Evolutionary conservation across 192 early-diverging fungal genomes (phyloP).

Genomic region (Gigaspora rosea): DNA sequence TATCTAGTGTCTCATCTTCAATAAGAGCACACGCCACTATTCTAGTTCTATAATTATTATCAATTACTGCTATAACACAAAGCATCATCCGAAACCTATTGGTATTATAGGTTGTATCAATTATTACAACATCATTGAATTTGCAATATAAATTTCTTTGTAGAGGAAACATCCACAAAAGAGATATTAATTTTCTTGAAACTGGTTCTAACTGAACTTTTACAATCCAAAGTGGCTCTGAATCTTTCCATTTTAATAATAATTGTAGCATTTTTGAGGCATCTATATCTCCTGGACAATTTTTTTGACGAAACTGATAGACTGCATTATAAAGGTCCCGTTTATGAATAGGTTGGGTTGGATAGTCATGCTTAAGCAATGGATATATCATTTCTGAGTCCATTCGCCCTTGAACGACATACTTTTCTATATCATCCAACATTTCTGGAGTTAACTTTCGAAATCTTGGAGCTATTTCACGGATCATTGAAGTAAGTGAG

Average conservation of each 20-base stretch:
- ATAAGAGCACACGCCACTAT: neutral
- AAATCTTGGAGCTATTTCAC: neutral
- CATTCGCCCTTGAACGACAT: neutral
- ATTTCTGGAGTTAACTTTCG: neutral
- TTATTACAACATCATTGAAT: neutral
- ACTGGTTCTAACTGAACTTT: neutral
- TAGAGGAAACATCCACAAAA: neutral
- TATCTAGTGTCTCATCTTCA: neutral
- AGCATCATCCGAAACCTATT: neutral
- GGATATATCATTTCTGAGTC: neutral
- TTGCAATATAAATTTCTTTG: neutral
- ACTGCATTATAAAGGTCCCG: neutral
- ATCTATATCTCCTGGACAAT: neutral
- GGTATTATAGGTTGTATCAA: neutral
- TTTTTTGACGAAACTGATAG: neutral
- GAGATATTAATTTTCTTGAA: neutral
- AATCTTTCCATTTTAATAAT: neutral
- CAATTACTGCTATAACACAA: neutral
- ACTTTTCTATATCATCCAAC: neutral
- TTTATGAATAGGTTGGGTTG: neutral
- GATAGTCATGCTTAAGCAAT: neutral
- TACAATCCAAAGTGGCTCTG: neutral
- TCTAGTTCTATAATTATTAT: neutral
- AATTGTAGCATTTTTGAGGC: neutral
- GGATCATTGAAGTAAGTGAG: neutral